Evolutionary conservation across 2,329 filamentous ascomycete species (phyloP).

Genomic region (Stagonosporopsis vannaccii): DNA sequence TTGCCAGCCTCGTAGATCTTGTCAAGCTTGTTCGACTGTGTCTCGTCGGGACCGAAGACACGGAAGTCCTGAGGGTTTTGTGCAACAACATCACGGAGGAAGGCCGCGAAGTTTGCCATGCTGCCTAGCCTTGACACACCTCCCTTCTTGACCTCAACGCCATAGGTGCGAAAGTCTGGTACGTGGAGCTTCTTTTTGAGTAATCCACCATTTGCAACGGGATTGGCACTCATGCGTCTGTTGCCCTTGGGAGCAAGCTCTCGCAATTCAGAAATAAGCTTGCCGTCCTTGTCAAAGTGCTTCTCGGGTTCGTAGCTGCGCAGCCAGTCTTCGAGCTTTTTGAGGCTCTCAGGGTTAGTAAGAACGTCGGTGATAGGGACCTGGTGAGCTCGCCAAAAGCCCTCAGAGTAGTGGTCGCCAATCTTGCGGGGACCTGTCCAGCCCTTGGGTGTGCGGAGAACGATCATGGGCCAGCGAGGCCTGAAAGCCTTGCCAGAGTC

Average conservation of each 20-base stretch:
- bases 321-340: constrained; percentile 79
- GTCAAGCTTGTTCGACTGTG: constrained; percentile 79
- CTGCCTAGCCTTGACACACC: constrained; percentile 65
- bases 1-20: constrained; percentile 76
- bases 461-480: constrained; percentile 79
- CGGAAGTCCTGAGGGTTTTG: constrained; percentile 74
- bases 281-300: constrained; percentile 70
- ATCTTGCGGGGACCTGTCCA: constrained; percentile 79
- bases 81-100: constrained; percentile 71
- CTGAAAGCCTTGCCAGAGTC: constrained; percentile 73
- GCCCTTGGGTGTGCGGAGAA: constrained; percentile 79
- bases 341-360: constrained; percentile 70
- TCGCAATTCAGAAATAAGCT: constrained; percentile 67
- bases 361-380: constrained; percentile 76
- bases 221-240: constrained; percentile 78
- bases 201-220: constrained; percentile 74
- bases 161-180: constrained; percentile 74
- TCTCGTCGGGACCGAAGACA: constrained; percentile 81
- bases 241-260: constrained; percentile 70
- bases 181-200: constrained; percentile 72
- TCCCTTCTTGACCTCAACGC: constrained; percentile 66
- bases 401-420: constrained; percentile 73
- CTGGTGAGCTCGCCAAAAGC: constrained; percentile 82
- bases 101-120: constrained; percentile 74
- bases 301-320: constrained; percentile 76